Base-by-base conservation (phyloP, 2,329 filamentous ascomycete species). In the Neofusicoccum parvum region DNA sequence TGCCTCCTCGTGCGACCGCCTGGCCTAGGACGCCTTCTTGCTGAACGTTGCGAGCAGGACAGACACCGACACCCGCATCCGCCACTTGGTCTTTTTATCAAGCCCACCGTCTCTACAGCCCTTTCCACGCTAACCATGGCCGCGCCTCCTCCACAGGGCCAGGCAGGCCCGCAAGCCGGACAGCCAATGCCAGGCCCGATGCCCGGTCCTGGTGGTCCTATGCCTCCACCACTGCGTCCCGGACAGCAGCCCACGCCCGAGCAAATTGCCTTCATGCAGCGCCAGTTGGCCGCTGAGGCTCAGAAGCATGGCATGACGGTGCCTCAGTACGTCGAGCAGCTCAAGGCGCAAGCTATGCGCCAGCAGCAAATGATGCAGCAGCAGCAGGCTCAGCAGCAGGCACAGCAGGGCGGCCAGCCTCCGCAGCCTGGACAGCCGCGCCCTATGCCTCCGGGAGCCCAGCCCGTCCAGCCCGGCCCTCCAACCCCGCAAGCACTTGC, bases 401-500 rank as follows among this genome's bases (percentile, higher is more conserved):
- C 73, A 51, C 71, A 73, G 63, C 75, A 76, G 50, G 75, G 77
- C 54, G 75, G 76, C 51, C 78, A 77, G 65, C 81, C 82, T 67
- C 68, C 73, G 82, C 85, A 88, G 72, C 88, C 89, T 43, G 92
- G 94, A 68, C 83, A 85, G 17, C 90, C 90, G 5, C 91, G 91
- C 1, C 92, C 94, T 23, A 92, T 94, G 5, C 94, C 96, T 72
- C 94, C 94, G 46, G 88, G 92, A 73, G 94, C 93, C 20, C 81
- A 91, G 73, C 88, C 90, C 43, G 92, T 94, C 68, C 83, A 85
- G 17, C 90, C 90, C 3, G 91, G 91, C 1, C 92, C 94, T 27
- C 92, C 94, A 5, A 95, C 96, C 72, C 94, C 94, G 45, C 88
- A 93, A 73, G 94, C 93, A 20, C 81, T 98, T 51, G 93, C 94